Evolutionary conservation across 805 yeast genomes (phyloP), one percentile per base, ranked within the genome.

Genomic region (Dipodascus geniculatus): DNA sequence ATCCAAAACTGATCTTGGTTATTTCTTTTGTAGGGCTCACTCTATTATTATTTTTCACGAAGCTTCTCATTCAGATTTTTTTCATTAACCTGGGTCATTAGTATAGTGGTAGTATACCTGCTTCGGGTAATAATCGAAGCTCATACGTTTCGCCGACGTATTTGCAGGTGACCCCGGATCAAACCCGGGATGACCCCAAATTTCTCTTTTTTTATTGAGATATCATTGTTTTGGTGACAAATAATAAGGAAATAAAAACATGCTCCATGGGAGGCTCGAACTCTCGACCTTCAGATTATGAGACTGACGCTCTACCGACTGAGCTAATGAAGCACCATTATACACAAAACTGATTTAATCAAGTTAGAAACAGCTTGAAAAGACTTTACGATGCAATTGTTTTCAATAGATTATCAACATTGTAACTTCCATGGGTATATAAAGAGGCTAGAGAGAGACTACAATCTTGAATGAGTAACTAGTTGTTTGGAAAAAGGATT

Each of bases 131-230:
- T 11, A 53, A 48, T 55, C 57, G 65, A 62, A 64, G 65, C 64
- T 59, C 61, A 63, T 55, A 54, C 58, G 56, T 56, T 54, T 55
- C 59, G 53, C 55, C 33, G 58, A 56, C 61, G 66, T 60, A 61
- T 56, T 62, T 65, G 69, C 69, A 66, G 69, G 69, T 61, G 69
- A 65, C 69, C 69, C 69, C 69, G 69, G 69, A 63, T 65, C 69
- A 68, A 65, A 64, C 65, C 69, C 69, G 69, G 69, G 69, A 65
- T 65, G 68, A 64, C 69, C 69, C 69, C 69, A 50, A 19, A 53
- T 63, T 64, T 61, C 61, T 56, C 33, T 38, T n/a, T 38, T 38
- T n/a, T 47, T 35, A 11, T 47, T 22, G n/a, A n/a, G n/a, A n/a
- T n/a, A n/a, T n/a, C n/a, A n/a, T n/a, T n/a, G n/a, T n/a, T n/a